A percentile compares a stretch with the other conserved stretches of the same genome.
Evolutionary conservation across 2,329 filamentous ascomycete species (phyloP).

Genomic region (Zopfia rhizophila): DNA sequence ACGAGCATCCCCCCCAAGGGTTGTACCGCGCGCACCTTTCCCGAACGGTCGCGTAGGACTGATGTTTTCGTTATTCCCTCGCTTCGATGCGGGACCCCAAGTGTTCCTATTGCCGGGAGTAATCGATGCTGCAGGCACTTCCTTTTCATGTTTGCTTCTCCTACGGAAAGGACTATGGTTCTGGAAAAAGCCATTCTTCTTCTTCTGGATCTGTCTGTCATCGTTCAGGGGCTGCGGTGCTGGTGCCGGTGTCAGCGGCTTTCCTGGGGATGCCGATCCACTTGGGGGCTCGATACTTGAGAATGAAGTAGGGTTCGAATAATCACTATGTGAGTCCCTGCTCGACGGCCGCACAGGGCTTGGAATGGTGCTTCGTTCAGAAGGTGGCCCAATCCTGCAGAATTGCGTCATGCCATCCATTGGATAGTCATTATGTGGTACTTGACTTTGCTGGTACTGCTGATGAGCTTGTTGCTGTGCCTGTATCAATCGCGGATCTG

Average conservation of each 20-base stretch:
- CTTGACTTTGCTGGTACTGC: constrained; percentile 62
- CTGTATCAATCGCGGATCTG: constrained; percentile 48
- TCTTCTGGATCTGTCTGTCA: constrained; percentile 68
- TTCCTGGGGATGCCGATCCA: constrained; percentile 77
- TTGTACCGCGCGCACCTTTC: constrained; percentile 38
- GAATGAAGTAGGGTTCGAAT: constrained; percentile 87
- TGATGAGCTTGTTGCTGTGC: constrained; percentile 51
- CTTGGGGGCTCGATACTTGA: constrained; percentile 85
- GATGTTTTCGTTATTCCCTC: constrained; percentile 53
- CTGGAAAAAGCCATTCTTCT: constrained; percentile 88
- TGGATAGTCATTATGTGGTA: constrained; percentile 94
- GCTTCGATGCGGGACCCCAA: constrained; percentile 60
- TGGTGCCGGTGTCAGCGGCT: constrained; percentile 57
- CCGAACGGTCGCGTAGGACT: constrained; percentile 56
- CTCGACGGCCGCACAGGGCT: constrained; percentile 80
- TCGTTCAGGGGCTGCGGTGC: constrained; percentile 30
- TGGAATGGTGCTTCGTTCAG: constrained; percentile 74
- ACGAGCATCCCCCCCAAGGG: constrained; percentile 41
- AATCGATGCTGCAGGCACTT: constrained; percentile 58
- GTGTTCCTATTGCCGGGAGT: constrained; percentile 60
- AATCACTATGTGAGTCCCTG: constrained; percentile 89
- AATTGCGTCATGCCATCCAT: constrained; percentile 98
- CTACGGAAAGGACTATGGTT: constrained; percentile 91
- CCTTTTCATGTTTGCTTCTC: constrained; percentile 86
- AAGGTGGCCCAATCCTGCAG: constrained; percentile 79